Evolutionary conservation across 2,329 filamentous ascomycete genomes (phyloP).

Genomic region (Moelleriella libera): DNA sequence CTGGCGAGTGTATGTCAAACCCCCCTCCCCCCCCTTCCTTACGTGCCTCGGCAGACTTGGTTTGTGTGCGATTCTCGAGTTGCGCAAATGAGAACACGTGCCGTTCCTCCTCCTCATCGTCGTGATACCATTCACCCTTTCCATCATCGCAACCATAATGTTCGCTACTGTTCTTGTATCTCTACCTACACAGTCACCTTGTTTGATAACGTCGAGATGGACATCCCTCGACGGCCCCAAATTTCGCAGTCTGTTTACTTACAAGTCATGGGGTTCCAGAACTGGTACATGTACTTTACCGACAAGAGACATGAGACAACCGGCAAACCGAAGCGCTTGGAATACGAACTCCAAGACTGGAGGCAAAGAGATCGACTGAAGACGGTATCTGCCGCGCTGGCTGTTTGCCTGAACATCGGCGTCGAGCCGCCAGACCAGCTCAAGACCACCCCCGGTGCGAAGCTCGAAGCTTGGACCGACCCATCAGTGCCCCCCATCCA

Average conservation of each 20-base stretch:
- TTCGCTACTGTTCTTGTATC: too few relatives aligned
- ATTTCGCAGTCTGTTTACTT: background rate
- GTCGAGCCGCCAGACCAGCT: conserved; percentile 95
- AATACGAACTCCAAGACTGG: conserved; percentile 73
- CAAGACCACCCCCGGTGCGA: conserved; percentile 85
- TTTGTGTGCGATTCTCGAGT: conserved; percentile 1
- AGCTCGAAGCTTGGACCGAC: conserved; percentile 94
- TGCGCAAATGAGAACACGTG: conserved; percentile 3
- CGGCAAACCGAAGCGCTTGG: conserved; percentile 62
- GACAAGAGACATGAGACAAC: conserved; percentile 96
- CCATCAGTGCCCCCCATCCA: conserved; percentile 66
- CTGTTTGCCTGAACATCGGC: conserved; percentile 91
- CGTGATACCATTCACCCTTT: conserved; percentile 2
- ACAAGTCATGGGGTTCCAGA: conserved; percentile 33
- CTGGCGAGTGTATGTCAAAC: conserved; percentile 55
- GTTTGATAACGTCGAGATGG: too few relatives aligned
- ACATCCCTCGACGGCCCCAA: background rate
- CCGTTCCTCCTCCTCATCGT: background rate
- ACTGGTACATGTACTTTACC: conserved; percentile 99
- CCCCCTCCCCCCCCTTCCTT: background rate
- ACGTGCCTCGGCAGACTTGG: background rate
- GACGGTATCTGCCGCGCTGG: conserved; percentile 88
- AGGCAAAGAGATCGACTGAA: conserved; percentile 93
- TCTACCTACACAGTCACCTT: too few relatives aligned
- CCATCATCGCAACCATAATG: background rate